Evolutionary conservation across 176 grass and related monocot species (phyloP).

Genomic region (Oryza nivara): DNA sequence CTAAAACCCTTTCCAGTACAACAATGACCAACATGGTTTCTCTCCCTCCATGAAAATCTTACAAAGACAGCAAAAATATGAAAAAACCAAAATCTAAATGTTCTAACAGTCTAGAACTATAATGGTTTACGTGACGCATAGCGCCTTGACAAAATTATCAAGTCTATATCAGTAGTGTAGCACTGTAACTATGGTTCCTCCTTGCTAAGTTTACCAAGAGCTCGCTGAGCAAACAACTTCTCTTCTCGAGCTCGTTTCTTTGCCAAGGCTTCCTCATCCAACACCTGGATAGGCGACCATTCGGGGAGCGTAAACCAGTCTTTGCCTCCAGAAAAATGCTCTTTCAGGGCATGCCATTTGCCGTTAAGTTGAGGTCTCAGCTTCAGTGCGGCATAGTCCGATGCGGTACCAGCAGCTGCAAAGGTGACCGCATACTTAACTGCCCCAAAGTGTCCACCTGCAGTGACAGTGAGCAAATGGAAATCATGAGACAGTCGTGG

Average conservation of each 20-base stretch:
- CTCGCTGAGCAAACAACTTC: slow-evolving; percentile 24
- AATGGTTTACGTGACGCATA: neutral
- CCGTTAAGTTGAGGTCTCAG: slow-evolving; percentile 38
- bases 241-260: slow-evolving; percentile 37
- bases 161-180: neutral
- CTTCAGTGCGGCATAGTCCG: slow-evolving; percentile 60
- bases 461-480: neutral
- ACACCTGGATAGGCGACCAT: slow-evolving; percentile 85
- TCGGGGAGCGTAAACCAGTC: slow-evolving; percentile 65
- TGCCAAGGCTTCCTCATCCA: slow-evolving; percentile 71
- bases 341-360: slow-evolving; percentile 25
- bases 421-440: slow-evolving; percentile 68
- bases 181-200: slow-evolving; percentile 39
- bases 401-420: slow-evolving; percentile 62
- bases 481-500: slow-evolving; percentile 30
- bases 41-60: neutral
- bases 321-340: neutral
- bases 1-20: neutral
- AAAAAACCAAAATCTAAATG: neutral
- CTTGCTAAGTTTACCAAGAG: slow-evolving; percentile 29
- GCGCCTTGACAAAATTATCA: neutral
- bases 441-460: slow-evolving; percentile 85
- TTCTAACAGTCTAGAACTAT: neutral
- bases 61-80: neutral
- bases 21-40: neutral